These are phyloP conservation scores for Naganishia albida DNA, from an alignment of 1,284 basidiomycete genomes.

Conservation along the genomic window DNA sequence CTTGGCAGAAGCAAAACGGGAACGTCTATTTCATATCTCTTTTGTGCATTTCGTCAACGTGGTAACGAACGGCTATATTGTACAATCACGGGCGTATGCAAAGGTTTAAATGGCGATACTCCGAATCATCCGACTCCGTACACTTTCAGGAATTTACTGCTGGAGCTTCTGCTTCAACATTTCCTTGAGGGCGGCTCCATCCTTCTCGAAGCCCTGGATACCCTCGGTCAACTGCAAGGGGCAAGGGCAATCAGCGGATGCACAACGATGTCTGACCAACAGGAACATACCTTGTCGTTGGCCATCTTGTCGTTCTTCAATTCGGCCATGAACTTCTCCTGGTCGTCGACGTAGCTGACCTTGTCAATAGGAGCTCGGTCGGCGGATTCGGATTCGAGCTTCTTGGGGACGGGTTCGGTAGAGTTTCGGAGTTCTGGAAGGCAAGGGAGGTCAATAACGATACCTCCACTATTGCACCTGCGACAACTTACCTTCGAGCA, in stretches of 20 bases:
- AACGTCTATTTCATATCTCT: neutral
- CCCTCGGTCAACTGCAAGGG: conserved; percentile 72
- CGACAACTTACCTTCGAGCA: conserved; percentile 79
- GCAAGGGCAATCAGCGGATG: neutral
- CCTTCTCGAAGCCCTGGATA: conserved; percentile 95
- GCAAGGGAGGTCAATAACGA: neutral
- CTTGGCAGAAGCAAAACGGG: neutral
- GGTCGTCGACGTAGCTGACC: conserved; percentile 85
- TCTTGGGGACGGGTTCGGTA: conserved; percentile 74
- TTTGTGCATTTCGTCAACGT: conserved; percentile 20
- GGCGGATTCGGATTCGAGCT: conserved; percentile 72
- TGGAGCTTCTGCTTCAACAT: conserved; percentile 76
- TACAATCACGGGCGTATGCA: conserved; percentile 17
- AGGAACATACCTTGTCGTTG: conserved; percentile 72
- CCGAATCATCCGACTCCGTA: neutral
- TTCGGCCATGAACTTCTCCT: conserved; percentile 91
- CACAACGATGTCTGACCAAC: neutral
- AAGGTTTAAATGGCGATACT: conserved; percentile 3
- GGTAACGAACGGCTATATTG: conserved; percentile 17
- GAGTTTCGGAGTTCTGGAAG: conserved; percentile 61
- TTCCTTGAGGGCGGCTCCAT: conserved; percentile 84
- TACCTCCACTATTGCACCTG: conserved; percentile 51
- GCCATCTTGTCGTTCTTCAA: conserved; percentile 92
- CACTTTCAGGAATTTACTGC: neutral
- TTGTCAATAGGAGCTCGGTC: conserved; percentile 68